These are phyloP conservation scores for Arthroderma uncinatum DNA, from an alignment of 2,329 filamentous ascomycete genomes.

Conservation along the genomic window DNA sequence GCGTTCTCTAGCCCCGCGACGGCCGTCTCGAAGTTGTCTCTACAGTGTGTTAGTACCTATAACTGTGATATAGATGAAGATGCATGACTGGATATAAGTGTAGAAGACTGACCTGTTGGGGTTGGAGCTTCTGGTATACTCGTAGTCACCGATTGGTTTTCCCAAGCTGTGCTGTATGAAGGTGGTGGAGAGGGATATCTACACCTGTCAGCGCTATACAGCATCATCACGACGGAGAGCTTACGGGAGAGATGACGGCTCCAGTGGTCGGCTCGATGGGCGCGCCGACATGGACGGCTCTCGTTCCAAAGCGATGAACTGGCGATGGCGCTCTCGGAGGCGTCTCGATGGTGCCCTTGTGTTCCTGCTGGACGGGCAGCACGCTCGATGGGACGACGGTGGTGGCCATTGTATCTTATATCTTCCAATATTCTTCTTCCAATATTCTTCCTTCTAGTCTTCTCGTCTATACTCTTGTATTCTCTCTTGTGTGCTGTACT, in stretches of 20 bases:
- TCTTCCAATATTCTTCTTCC: not conserved
- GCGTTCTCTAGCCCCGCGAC: conserved; percentile 88
- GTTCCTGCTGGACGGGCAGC: conserved; percentile 7
- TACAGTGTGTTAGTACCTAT: conserved; percentile 16
- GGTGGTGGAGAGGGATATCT: conserved; percentile 91
- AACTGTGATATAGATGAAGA: not conserved
- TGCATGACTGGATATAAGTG: no score
- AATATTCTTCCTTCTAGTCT: no score
- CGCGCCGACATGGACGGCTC: conserved; percentile 86
- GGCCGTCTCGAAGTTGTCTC: conserved; percentile 84
- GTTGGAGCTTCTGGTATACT: conserved; percentile 89
- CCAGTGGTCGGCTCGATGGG: conserved; percentile 85
- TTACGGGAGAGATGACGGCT: conserved; percentile 78
- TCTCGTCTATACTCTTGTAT: not conserved
- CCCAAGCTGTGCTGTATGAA: conserved; percentile 87
- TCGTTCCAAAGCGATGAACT: conserved; percentile 73
- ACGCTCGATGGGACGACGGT: conserved; percentile 4
- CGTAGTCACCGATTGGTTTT: conserved; percentile 74
- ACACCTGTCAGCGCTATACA: not conserved
- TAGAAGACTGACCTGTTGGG: conserved; percentile 84
- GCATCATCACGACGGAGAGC: not conserved
- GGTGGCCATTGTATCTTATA: not conserved
- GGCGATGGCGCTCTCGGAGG: conserved; percentile 63
- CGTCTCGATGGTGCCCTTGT: conserved; percentile 53
- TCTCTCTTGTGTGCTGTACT: no score